A percentile compares a stretch with the other conserved stretches of the same genome.
Conservation (phyloP, 768 basidiomycete genomes). For the Coprinopsis strossmayeri region DNA sequence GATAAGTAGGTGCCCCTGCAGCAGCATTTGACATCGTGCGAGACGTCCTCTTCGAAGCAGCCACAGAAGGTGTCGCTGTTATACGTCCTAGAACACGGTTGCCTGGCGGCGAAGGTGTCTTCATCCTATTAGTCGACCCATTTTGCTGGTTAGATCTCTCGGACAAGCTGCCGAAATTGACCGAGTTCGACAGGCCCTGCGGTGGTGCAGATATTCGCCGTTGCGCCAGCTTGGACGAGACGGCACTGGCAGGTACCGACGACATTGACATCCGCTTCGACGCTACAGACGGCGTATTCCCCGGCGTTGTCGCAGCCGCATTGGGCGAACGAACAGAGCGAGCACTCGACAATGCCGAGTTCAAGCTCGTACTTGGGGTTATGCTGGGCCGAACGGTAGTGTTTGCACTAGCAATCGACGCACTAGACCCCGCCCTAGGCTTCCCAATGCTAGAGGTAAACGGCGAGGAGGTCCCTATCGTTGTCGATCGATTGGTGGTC, state of each 20-base stretch:
- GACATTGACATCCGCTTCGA: constrained; percentile 29
- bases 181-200: constrained; percentile 23
- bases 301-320: constrained; percentile 38
- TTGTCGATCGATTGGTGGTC: constrained; percentile 36
- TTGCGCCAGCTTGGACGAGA: constrained; percentile 18
- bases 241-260: constrained; percentile 32
- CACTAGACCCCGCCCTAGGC: constrained; percentile 47
- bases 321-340: constrained; percentile 37
- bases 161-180: constrained; percentile 19
- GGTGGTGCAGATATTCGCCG: constrained; percentile 35
- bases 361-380: constrained; percentile 10
- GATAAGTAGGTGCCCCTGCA: no score
- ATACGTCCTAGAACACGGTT: constrained; percentile 10
- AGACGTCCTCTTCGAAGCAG: constrained; percentile 19
- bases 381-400: constrained; percentile 39
- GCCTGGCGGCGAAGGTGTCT: constrained; percentile 21
- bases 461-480: constrained; percentile 21
- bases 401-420: constrained; percentile 40
- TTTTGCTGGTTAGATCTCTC: constrained; percentile 8
- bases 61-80: constrained; percentile 16
- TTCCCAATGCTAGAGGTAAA: constrained; percentile 32
- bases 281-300: constrained; percentile 15
- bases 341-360: background rate
- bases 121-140: constrained; percentile 13
- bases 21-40: constrained; percentile 23